Evolutionary conservation across 2,329 filamentous ascomycete genomes (phyloP).

Genomic region (Dothistroma septosporum): DNA sequence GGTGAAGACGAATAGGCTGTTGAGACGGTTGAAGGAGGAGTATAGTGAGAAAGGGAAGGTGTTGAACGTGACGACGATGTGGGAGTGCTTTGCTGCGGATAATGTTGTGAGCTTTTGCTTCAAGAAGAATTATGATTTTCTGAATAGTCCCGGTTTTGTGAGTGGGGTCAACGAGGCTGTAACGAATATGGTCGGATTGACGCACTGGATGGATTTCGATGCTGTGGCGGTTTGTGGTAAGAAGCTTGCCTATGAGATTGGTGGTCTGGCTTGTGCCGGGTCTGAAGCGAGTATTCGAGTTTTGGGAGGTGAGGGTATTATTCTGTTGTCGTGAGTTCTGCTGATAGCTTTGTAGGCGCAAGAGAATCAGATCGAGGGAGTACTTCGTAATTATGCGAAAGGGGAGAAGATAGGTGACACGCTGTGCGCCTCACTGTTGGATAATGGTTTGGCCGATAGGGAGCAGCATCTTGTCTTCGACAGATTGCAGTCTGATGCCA

Average conservation of each 20-base stretch:
- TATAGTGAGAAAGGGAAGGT: constrained; percentile 3
- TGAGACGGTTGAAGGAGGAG: constrained; percentile 6
- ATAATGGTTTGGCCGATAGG: constrained; percentile 24
- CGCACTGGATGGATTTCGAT: constrained; percentile 1
- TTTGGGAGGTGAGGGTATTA: neutral
- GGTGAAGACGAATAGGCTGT: neutral
- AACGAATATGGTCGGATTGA: neutral
- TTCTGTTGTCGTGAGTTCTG: neutral
- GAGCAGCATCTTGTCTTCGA: constrained; percentile 31
- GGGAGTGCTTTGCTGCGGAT: constrained; percentile 14
- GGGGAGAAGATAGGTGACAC: constrained; percentile 7
- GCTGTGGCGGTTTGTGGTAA: neutral
- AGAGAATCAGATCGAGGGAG: neutral
- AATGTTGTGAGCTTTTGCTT: constrained; percentile 11
- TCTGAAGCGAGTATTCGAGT: neutral
- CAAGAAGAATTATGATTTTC: constrained; percentile 8
- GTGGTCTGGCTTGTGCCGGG: neutral
- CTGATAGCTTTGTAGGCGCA: neutral
- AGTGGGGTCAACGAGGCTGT: constrained; percentile 9
- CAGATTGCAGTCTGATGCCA: constrained; percentile 40
- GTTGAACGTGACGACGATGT: constrained; percentile 7
- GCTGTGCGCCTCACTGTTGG: constrained; percentile 11
- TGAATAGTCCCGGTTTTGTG: constrained; percentile 7
- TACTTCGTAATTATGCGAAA: constrained; percentile 1
- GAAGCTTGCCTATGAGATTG: neutral